Evolutionary conservation across 2,329 filamentous ascomycete species (phyloP).

Genomic region (Stachybotrys chartarum): DNA sequence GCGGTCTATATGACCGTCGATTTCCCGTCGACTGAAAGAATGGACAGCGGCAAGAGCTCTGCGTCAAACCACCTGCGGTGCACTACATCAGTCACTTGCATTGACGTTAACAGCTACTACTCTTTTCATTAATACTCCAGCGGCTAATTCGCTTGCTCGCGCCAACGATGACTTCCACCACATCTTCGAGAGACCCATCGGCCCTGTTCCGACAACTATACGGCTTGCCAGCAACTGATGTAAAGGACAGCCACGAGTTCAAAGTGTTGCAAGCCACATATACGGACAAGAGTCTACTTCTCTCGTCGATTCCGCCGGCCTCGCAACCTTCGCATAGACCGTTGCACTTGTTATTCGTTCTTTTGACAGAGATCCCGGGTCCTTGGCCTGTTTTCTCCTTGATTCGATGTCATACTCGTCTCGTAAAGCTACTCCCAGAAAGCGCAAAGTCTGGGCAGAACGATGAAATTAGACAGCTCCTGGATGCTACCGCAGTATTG

Average conservation of each 20-base stretch:
- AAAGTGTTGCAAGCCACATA: conserved; percentile 3
- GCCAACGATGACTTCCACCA: background rate
- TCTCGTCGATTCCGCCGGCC: conserved; percentile 13
- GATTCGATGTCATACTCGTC: conserved; percentile 24
- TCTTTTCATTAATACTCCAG: background rate
- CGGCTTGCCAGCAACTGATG: conserved; percentile 8
- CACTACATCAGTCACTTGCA: background rate
- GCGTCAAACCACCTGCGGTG: background rate
- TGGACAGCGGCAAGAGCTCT: background rate
- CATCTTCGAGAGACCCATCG: background rate
- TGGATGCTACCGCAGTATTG: conserved; percentile 9
- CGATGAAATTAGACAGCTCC: conserved; percentile 8
- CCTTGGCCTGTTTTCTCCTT: conserved; percentile 20
- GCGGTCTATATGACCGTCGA: background rate
- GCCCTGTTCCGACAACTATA: conserved; percentile 11
- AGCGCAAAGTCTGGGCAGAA: conserved; percentile 19
- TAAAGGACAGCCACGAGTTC: conserved; percentile 8
- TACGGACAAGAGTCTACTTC: conserved; percentile 10
- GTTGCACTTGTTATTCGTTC: conserved; percentile 14
- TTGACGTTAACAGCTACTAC: background rate
- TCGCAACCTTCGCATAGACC: conserved; percentile 12
- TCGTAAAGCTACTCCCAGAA: conserved; percentile 29
- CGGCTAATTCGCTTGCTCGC: background rate
- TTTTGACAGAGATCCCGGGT: conserved; percentile 16
- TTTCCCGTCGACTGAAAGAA: background rate